Evolutionary conservation across 2,329 filamentous ascomycete species (phyloP).

Genomic region (Cordyceps fumosorosea): DNA sequence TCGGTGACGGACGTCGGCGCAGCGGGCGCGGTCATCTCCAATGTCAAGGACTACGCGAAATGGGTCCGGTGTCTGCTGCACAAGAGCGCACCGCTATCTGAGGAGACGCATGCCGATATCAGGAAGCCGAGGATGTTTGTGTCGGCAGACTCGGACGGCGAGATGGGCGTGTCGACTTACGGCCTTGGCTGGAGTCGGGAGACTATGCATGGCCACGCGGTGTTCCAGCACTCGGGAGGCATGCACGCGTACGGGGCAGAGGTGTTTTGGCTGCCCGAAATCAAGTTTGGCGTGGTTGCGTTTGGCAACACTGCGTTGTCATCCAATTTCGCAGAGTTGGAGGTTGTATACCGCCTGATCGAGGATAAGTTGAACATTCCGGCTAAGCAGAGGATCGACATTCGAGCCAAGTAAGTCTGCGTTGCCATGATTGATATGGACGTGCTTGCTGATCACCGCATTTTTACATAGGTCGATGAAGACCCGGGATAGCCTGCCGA

Average conservation of each 20-base stretch:
- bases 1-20: constrained; percentile 26
- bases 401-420: constrained; percentile 18
- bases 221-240: constrained; percentile 26
- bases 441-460: background rate
- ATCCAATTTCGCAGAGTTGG: constrained; percentile 26
- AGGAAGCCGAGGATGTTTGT: constrained; percentile 26
- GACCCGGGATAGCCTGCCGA: background rate
- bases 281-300: constrained; percentile 25
- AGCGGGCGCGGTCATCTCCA: constrained; percentile 35
- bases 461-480: constrained; percentile 1
- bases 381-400: constrained; percentile 16
- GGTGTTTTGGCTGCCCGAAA: constrained; percentile 28
- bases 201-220: constrained; percentile 20
- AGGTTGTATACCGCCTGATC: constrained; percentile 24
- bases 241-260: constrained; percentile 22
- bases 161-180: constrained; percentile 22
- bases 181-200: constrained; percentile 25
- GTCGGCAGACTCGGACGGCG: background rate
- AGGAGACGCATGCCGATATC: constrained; percentile 21
- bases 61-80: constrained; percentile 24
- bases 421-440: background rate
- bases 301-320: constrained; percentile 36
- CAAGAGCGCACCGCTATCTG: constrained; percentile 18
- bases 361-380: constrained; percentile 24
- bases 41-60: constrained; percentile 30